Percentiles rank a stretch among this genome's conserved stretches.
phyloP scores from a whole-genome alignment of 2,329 filamentous ascomycete species.

The Ophiostoma piceae region DNA sequence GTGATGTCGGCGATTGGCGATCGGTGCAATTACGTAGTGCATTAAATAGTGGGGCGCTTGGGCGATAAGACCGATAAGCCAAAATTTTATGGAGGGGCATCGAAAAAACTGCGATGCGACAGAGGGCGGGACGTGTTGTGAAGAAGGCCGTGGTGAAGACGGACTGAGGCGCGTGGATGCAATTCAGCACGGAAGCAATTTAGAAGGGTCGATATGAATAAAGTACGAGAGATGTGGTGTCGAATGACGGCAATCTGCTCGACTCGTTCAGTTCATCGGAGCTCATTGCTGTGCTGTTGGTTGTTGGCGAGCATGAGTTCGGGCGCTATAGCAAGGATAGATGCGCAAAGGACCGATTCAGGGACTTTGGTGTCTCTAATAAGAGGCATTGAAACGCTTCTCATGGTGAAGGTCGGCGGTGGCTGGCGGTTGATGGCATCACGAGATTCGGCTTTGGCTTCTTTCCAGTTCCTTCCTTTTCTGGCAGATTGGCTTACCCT shows the following conservation, averaged over 20 bases:
- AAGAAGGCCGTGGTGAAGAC: not conserved
- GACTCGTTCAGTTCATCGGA: not conserved
- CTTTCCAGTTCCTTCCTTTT: not conserved
- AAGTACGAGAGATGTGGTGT: not conserved
- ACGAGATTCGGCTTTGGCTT: slow-evolving; percentile 15
- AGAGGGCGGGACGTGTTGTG: slow-evolving; percentile 11
- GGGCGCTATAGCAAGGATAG: not conserved
- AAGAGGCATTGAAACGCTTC: not conserved
- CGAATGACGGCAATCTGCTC: not conserved
- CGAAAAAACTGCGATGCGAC: slow-evolving; percentile 25
- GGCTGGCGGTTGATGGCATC: not conserved
- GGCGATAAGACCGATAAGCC: slow-evolving; percentile 25
- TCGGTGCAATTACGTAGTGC: slow-evolving; percentile 11
- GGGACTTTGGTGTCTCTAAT: not conserved
- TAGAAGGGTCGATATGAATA: not conserved
- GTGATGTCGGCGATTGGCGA: not conserved
- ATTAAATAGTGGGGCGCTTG: slow-evolving; percentile 5
- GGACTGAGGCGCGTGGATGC: not conserved
- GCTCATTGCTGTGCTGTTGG: not conserved
- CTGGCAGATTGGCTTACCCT: slow-evolving; percentile 46
- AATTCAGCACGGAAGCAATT: not conserved
- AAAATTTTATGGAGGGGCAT: slow-evolving; percentile 20
- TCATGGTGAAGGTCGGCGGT: not conserved
- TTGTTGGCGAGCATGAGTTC: not conserved
- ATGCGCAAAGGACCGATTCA: not conserved